A percentile compares a stretch with the other conserved stretches of the same genome.
phyloP scores from a whole-genome alignment of 2,329 filamentous ascomycete genomes.

The Paecilomyces formosus region DNA sequence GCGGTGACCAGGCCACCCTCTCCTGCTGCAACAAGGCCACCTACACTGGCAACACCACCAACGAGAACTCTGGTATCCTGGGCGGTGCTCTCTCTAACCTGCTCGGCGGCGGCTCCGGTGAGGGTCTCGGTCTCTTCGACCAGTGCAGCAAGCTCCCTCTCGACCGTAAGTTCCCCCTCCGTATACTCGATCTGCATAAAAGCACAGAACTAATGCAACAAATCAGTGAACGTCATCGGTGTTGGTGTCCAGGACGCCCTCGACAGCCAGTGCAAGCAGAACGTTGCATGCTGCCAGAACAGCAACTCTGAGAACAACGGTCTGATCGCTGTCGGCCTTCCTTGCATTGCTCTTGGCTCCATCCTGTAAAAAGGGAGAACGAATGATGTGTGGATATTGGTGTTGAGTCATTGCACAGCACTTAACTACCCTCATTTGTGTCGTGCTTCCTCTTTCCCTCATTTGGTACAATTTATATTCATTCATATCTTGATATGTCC shows the following conservation, averaged over 20 bases:
- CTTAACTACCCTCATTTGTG: neutral
- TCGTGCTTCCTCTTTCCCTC: neutral
- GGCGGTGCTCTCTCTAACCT: constrained; percentile 26
- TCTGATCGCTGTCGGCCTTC: constrained; percentile 28
- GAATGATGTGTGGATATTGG: too few species aligned
- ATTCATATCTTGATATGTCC: neutral
- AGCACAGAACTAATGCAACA: constrained; percentile 2
- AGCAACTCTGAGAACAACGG: constrained; percentile 21
- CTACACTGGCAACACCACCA: constrained; percentile 27
- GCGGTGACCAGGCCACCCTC: constrained; percentile 30
- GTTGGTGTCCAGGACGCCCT: constrained; percentile 23
- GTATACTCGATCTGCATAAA: neutral
- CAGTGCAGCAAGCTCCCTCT: constrained; percentile 34
- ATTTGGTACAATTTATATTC: neutral
- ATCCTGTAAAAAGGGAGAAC: constrained; percentile 22
- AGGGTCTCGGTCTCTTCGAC: constrained; percentile 32
- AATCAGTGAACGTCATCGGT: constrained; percentile 17
- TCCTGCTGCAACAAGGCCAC: constrained; percentile 34
- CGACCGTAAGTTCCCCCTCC: constrained; percentile 17
- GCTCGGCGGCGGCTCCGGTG: constrained; percentile 25
- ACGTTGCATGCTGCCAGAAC: constrained; percentile 34
- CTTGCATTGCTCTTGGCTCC: constrained; percentile 32
- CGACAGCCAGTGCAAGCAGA: constrained; percentile 33
- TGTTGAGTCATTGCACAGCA: too few species aligned
- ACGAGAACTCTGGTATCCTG: constrained; percentile 24